A percentile compares a stretch with the other conserved stretches of the same genome.
Conservation (phyloP, 441 rosid genomes). For the Populus hybrid region DNA sequence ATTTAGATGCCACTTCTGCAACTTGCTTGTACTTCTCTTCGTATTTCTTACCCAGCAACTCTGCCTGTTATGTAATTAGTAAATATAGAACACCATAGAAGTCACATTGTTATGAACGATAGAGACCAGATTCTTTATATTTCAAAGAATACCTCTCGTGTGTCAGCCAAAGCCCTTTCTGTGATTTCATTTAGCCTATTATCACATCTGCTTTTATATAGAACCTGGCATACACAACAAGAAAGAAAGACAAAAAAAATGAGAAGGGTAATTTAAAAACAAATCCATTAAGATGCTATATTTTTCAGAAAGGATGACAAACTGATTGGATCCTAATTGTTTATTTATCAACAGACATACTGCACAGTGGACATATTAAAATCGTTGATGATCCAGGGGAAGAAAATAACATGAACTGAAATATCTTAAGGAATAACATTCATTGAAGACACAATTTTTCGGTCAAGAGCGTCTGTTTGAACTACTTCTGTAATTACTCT, state of each 20-base stretch:
- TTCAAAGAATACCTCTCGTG: slow-evolving; percentile 68
- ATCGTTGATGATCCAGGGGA: too few species aligned
- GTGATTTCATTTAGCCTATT: slow-evolving; percentile 88
- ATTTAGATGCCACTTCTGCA: slow-evolving; percentile 88
- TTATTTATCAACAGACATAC: neutral
- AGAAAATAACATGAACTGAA: too few species aligned
- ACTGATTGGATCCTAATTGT: neutral
- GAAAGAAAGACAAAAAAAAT: neutral
- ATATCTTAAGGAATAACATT: too few species aligned
- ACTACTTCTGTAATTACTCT: too few species aligned
- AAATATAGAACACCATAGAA: slow-evolving; percentile 17
- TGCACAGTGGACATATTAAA: too few species aligned
- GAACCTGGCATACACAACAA: slow-evolving; percentile 44
- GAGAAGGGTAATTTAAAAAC: neutral
- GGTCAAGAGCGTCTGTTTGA: too few species aligned
- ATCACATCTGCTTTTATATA: slow-evolving; percentile 94
- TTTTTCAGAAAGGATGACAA: neutral
- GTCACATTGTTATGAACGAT: slow-evolving; percentile 15
- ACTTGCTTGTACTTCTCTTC: slow-evolving; percentile 98
- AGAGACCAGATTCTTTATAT: slow-evolving; percentile 7
- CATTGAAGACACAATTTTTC: too few species aligned
- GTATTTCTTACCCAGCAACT: slow-evolving; percentile 78
- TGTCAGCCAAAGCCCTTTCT: slow-evolving; percentile 91
- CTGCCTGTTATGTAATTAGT: slow-evolving; percentile 59
- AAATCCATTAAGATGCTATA: neutral